phyloP scores from a whole-genome alignment of 1,284 basidiomycete genomes.

The Boletus semigastroideus region DNA sequence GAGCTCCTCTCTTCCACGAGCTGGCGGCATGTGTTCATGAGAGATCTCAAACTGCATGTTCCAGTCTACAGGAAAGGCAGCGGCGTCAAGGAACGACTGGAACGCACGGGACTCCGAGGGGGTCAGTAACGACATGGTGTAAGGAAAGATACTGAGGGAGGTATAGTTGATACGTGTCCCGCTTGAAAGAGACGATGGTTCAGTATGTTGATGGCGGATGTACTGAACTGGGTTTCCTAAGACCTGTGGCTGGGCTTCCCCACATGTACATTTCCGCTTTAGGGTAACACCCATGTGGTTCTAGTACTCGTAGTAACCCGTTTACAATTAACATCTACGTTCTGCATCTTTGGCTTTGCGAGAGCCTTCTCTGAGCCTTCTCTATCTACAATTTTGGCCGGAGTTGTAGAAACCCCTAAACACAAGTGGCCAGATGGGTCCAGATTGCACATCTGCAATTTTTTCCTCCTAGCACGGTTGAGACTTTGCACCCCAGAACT shows the following conservation, averaged over 20 bases:
- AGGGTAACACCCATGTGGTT: slow-evolving; percentile 13
- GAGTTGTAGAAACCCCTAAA: background rate
- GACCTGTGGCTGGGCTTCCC: slow-evolving; percentile 32
- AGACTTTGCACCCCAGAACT: background rate
- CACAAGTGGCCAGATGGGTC: background rate
- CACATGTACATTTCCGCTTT: slow-evolving; percentile 27
- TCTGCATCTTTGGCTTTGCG: background rate
- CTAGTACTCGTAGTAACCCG: background rate
- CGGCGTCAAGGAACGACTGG: slow-evolving; percentile 51
- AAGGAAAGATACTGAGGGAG: background rate
- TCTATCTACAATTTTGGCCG: background rate
- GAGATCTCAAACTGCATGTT: slow-evolving; percentile 36
- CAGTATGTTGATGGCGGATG: slow-evolving; percentile 10
- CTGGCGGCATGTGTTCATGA: slow-evolving; percentile 37
- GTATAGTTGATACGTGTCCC: background rate
- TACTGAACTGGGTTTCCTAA: slow-evolving; percentile 22
- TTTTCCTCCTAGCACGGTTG: no score
- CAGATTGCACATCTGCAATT: background rate
- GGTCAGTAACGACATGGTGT: slow-evolving; percentile 46
- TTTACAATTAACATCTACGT: background rate
- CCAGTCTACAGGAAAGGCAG: slow-evolving; percentile 39
- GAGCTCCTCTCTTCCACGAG: slow-evolving; percentile 55
- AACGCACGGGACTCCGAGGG: slow-evolving; percentile 50
- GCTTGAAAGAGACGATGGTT: background rate
- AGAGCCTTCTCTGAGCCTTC: background rate